Evolutionary conservation across 176 grass and related monocot genomes (phyloP).

Genomic region (Aechmea fasciata): DNA sequence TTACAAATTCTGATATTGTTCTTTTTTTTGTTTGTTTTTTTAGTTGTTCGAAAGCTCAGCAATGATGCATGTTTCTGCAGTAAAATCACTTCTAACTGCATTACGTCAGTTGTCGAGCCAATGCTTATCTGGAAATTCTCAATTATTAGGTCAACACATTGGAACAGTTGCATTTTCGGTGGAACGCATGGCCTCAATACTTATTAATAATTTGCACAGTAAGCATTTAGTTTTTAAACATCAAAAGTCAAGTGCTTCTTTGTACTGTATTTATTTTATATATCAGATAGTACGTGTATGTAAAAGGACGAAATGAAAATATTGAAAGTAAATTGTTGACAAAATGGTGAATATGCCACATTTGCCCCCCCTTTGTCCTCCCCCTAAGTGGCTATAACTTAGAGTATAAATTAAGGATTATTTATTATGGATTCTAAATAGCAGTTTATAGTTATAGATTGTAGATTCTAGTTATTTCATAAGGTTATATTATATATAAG

Average conservation of each 20-base stretch:
- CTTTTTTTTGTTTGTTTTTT: slow-evolving; percentile 28
- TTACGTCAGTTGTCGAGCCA: slow-evolving; percentile 91
- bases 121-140: slow-evolving; percentile 53
- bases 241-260: not conserved
- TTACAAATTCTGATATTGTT: slow-evolving; percentile 10
- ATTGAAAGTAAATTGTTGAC: no score
- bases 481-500: no score
- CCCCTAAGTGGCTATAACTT: not conserved
- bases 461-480: no score
- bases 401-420: not conserved
- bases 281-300: not conserved
- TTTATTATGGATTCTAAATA: slow-evolving; percentile 14
- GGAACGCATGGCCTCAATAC: slow-evolving; percentile 83
- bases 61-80: slow-evolving; percentile 80
- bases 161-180: slow-evolving; percentile 80
- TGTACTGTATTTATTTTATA: not conserved
- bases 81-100: slow-evolving; percentile 92
- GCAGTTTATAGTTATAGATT: no score
- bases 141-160: slow-evolving; percentile 60
- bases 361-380: no score
- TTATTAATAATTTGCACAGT: slow-evolving; percentile 91
- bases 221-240: not conserved
- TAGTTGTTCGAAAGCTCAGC: slow-evolving; percentile 98
- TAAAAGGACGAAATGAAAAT: no score
- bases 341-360: no score